phyloP scores from a whole-genome alignment of 179 eudicot genomes.

The Drosera spatulata region DNA sequence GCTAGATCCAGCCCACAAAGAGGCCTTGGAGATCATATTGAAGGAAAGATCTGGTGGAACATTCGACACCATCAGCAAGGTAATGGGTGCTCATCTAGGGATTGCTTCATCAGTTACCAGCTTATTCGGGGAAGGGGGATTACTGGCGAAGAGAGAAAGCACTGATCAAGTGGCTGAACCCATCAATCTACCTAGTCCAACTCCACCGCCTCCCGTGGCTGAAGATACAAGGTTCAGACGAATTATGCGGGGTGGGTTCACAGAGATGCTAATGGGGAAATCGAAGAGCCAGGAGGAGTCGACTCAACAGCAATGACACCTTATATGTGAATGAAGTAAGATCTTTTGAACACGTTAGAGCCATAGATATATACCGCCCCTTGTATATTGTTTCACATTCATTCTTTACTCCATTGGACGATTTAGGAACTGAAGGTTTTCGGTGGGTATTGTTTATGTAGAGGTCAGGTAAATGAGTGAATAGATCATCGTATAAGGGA shows the following conservation, averaged over 20 bases:
- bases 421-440: no score
- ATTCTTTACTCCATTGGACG: no score
- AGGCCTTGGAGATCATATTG: conserved; percentile 78
- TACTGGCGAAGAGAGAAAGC: conserved; percentile 69
- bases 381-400: not conserved
- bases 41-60: conserved; percentile 94
- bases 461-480: no score
- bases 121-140: conserved; percentile 74
- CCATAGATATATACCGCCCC: no score
- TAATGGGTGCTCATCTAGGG: conserved; percentile 92
- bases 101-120: conserved; percentile 73
- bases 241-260: conserved; percentile 82
- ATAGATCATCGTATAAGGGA: no score
- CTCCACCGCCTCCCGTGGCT: conserved; percentile 28
- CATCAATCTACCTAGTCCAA: conserved; percentile 25
- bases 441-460: no score
- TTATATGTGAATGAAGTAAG: no score
- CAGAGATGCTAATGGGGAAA: conserved; percentile 79
- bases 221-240: conserved; percentile 89
- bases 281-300: conserved; percentile 36
- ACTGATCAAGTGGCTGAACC: conserved; percentile 27
- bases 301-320: conserved; percentile 24
- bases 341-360: no score
- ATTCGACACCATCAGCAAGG: conserved; percentile 78
- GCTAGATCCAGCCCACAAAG: conserved; percentile 99